phyloP scores from a whole-genome alignment of 305 asterid species.

The Solanum hybrid region DNA sequence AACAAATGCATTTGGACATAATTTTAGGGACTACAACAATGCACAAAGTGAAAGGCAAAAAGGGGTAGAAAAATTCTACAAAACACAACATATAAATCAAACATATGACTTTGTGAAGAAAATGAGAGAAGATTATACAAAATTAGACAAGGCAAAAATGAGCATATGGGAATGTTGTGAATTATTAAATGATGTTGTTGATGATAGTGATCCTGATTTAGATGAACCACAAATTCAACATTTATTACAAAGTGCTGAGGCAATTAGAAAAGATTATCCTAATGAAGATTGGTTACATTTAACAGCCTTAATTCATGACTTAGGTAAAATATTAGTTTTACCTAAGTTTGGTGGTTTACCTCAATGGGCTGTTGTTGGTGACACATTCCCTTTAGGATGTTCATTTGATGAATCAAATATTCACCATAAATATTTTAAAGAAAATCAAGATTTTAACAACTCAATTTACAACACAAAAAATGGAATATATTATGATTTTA shows the following conservation, averaged over 20 bases:
- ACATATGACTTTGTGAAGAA: slow-evolving; percentile 49
- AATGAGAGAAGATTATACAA: slow-evolving; percentile 50
- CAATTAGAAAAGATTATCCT: slow-evolving; percentile 60
- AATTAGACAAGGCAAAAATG: slow-evolving; percentile 50
- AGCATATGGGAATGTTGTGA: slow-evolving; percentile 89
- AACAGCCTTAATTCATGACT: slow-evolving; percentile 66
- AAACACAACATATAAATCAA: slow-evolving; percentile 54
- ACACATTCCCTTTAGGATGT: slow-evolving; percentile 47
- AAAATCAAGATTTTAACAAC: slow-evolving; percentile 39
- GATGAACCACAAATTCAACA: slow-evolving; percentile 79
- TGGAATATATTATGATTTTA: slow-evolving; percentile 51
- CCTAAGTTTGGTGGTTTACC: slow-evolving; percentile 49
- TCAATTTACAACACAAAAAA: slow-evolving; percentile 37
- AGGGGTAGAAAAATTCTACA: slow-evolving; percentile 64
- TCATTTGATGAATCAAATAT: slow-evolving; percentile 45
- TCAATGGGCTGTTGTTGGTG: slow-evolving; percentile 94
- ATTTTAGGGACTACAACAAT: slow-evolving; percentile 69
- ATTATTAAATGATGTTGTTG: slow-evolving; percentile 61
- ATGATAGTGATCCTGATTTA: slow-evolving; percentile 71
- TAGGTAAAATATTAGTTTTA: slow-evolving; percentile 52
- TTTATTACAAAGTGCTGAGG: slow-evolving; percentile 65
- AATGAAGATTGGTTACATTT: slow-evolving; percentile 68
- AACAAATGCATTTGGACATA: slow-evolving; percentile 68
- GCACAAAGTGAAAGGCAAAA: slow-evolving; percentile 57
- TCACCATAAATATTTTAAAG: slow-evolving; percentile 50